Base-by-base conservation (phyloP, 139 green algal genomes). In the Chlorella sp. region DNA sequence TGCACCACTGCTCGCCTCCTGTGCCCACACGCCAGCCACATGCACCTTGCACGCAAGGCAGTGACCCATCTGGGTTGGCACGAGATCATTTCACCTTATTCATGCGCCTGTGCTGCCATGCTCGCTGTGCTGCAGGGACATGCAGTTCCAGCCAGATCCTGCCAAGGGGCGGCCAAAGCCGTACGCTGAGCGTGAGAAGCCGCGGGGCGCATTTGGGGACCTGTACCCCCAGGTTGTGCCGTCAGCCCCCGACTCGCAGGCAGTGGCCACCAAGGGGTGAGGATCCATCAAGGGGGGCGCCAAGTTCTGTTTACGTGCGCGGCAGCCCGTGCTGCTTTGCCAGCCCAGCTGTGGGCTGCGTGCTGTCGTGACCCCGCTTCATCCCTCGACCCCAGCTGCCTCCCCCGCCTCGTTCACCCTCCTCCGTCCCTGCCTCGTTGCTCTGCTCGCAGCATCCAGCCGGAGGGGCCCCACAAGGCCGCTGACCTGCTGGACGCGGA, bases 181-280 rank as follows among this genome's bases (percentile, higher is more conserved):
- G 41, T 51, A 80, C 18, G 39, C 30, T 17, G 28, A 88, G 47
- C 73, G 81, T 16, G 74, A 84, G 57, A 60, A 78, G 72, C 87
- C 87, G 4, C 44, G 72, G 38, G 88, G 87, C 82, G 94, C 93
- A 0, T 97, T 98, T 92, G 95, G 95, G 3, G 88, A 94, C 79
- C 44, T 74, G 23, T 95, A 90, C 73, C 95, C 95, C 4, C 93
- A 95, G 73, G 93, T 93, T 56, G 55, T 95, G 1, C 88, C 91
- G 57, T 81, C 65, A 5, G 41, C 65, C 4, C 28, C 83, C 44
- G 75, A 62, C 60, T 89, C 81, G 47, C 4, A 38, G 30, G 75
- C 85, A 11, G 88, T 84, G 34, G 74, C 62, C 20, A 36, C 82
- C n/a, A 86, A 74, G 73, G 73, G 71, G 74, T 82, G 75, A 71